Evolutionary conservation across 345 rosid species (phyloP).

Genomic region (Cardiospermum halicacabum): DNA sequence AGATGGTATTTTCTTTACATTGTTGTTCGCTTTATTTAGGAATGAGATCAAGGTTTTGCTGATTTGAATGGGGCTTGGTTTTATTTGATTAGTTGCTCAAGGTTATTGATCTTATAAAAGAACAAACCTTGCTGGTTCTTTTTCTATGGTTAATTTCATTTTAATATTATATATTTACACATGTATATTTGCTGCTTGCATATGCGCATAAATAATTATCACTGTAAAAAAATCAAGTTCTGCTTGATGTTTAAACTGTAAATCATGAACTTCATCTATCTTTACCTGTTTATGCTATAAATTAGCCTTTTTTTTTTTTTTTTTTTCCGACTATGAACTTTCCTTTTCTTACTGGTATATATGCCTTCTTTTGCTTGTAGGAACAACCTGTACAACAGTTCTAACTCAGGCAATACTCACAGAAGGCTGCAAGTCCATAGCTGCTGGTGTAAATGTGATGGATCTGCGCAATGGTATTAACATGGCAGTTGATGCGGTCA

Average conservation of each 20-base stretch:
- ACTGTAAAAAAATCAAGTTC: too few relatives aligned
- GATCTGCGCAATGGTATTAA: slow-evolving; percentile 80
- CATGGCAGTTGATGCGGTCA: slow-evolving; percentile 69
- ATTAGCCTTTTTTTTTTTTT: too few relatives aligned
- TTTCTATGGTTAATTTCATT: not conserved
- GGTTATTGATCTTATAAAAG: not conserved
- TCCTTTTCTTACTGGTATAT: slow-evolving; percentile 1
- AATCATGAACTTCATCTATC: not conserved
- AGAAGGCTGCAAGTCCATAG: slow-evolving; percentile 90
- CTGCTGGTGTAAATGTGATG: slow-evolving; percentile 96
- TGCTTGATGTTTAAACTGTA: not conserved
- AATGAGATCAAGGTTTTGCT: not conserved
- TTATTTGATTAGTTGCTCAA: not conserved
- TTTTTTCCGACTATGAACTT: not conserved
- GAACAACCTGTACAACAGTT: slow-evolving; percentile 95
- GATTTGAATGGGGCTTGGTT: not conserved
- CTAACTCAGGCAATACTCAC: slow-evolving; percentile 79
- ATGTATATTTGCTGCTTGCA: too few relatives aligned
- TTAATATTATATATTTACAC: too few relatives aligned
- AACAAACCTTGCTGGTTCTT: not conserved
- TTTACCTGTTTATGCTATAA: too few relatives aligned
- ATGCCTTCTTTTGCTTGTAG: slow-evolving; percentile 31
- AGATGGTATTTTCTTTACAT: slow-evolving; percentile 56
- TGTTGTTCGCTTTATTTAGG: too few relatives aligned
- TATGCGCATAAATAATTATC: too few relatives aligned